Base-by-base conservation (phyloP, 345 rosid species). In the Hibiscus mutabilis region DNA sequence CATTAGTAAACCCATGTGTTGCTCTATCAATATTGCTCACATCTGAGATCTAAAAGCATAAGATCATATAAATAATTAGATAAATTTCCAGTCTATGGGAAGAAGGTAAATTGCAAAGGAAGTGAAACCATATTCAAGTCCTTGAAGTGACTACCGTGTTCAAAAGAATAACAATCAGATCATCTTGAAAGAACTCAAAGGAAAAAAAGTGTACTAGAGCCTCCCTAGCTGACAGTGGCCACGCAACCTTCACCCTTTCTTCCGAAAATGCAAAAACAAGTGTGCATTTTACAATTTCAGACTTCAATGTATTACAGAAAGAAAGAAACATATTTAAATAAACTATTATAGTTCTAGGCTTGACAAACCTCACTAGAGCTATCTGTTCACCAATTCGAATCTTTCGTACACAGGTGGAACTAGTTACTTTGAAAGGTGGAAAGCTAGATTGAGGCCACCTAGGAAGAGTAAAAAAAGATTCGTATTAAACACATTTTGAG, bases 151-250 rank as follows among this genome's bases (percentile, higher is more conserved):
- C 6, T 90, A 92, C 99, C 90, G 99, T 77, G 85, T 86, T 92
- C 14, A 87, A 0, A 6, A 95, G 73, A 62, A 81, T 86, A 19
- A 92, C 75, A 60, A 88, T 61, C 66, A 95, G 77, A 74, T 84
- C 98, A 70, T 92, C 98, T 82, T 87, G 74, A 47, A 84, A 79
- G 84, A 81, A 85, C 79, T 95, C 92, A 18, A 95, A 89, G 73
- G 79, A 24, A 73, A 84, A 87, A 80, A 73, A 92, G 76, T 92
- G 93, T 72, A 91, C 75, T 58, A 90, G 44, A 15, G 90, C 97
- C 82, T 92, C 97, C 85, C 99, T 86, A 72, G 89, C 75, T 64
- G 92, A 79, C 73, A 95, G 72, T 10, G 98, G 99, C 99, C 99
- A 95, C 5, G 97, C 60, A 68, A 89, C 84, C 92, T 95, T 95